Evolutionary conservation across 139 green algal species (phyloP).

Genomic region (Marvania coccoides): DNA sequence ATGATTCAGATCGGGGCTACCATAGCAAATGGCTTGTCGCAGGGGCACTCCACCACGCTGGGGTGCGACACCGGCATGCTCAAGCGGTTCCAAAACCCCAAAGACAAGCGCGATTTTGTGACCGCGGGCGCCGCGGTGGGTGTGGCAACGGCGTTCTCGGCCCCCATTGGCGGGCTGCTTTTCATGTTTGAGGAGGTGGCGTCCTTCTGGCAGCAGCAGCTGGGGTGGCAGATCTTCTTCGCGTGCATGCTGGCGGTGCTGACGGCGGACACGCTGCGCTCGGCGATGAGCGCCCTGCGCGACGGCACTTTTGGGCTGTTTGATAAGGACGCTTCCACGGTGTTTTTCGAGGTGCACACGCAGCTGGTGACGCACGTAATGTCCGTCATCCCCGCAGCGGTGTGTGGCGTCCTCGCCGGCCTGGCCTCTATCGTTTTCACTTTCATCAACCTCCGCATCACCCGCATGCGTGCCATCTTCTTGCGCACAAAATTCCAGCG

Average conservation of each 20-base stretch:
- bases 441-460: conserved; percentile 58
- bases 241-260: conserved; percentile 67
- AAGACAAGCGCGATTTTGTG: conserved; percentile 88
- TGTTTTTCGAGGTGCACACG: conserved; percentile 53
- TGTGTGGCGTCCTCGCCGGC: conserved; percentile 64
- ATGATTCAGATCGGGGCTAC: conserved; percentile 83
- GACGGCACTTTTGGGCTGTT: conserved; percentile 59
- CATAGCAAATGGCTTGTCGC: conserved; percentile 48
- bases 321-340: conserved; percentile 40
- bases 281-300: conserved; percentile 37
- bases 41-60: conserved; percentile 78
- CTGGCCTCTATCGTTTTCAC: conserved; percentile 68
- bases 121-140: conserved; percentile 74
- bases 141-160: conserved; percentile 75
- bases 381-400: conserved; percentile 57
- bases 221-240: conserved; percentile 80
- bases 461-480: conserved; percentile 22
- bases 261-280: conserved; percentile 55
- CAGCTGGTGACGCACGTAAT: conserved; percentile 60
- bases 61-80: conserved; percentile 59
- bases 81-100: conserved; percentile 76
- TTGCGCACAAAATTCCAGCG: conserved; percentile 26
- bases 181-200: conserved; percentile 86
- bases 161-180: conserved; percentile 76
- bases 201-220: conserved; percentile 66